Conservation (phyloP, 331 rosid species). For the Saraca asoca region DNA sequence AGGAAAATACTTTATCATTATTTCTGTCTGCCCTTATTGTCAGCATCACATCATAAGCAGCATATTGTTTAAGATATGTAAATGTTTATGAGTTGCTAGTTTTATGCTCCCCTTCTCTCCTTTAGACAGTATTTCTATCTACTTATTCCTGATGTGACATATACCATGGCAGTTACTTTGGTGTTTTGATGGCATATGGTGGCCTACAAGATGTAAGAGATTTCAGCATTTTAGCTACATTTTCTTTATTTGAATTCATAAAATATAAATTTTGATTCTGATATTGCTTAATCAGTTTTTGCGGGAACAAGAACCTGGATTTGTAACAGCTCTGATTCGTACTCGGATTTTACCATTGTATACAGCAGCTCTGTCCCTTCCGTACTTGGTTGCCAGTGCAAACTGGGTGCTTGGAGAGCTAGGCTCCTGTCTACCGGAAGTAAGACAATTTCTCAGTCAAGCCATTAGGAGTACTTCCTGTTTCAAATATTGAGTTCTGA, state of each 20-base stretch:
- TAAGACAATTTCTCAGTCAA: slow-evolving; percentile 43
- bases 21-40: neutral
- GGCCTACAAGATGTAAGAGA: slow-evolving; percentile 76
- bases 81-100: neutral
- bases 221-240: slow-evolving; percentile 34
- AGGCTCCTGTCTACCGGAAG: slow-evolving; percentile 82
- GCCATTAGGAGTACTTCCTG: slow-evolving; percentile 32
- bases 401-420: slow-evolving; percentile 97
- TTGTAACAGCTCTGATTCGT: slow-evolving; percentile 51
- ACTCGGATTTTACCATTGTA: slow-evolving; percentile 74
- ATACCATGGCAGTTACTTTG: slow-evolving; percentile 69
- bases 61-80: neutral
- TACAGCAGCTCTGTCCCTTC: slow-evolving; percentile 44
- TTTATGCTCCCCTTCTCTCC: neutral
- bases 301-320: slow-evolving; percentile 75
- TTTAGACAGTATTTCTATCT: neutral
- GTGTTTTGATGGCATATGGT: slow-evolving; percentile 82
- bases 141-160: slow-evolving; percentile 29
- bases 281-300: slow-evolving; percentile 58
- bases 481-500: slow-evolving; percentile 15
- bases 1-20: too few relatives aligned
- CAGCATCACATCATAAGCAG: neutral
- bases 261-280: slow-evolving; percentile 9
- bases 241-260: slow-evolving; percentile 18
- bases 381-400: slow-evolving; percentile 77